A percentile compares a stretch with the other conserved stretches of the same genome.
Evolutionary conservation across 2,329 filamentous ascomycete species (phyloP).

Genomic region (Colletotrichum destructivum): DNA sequence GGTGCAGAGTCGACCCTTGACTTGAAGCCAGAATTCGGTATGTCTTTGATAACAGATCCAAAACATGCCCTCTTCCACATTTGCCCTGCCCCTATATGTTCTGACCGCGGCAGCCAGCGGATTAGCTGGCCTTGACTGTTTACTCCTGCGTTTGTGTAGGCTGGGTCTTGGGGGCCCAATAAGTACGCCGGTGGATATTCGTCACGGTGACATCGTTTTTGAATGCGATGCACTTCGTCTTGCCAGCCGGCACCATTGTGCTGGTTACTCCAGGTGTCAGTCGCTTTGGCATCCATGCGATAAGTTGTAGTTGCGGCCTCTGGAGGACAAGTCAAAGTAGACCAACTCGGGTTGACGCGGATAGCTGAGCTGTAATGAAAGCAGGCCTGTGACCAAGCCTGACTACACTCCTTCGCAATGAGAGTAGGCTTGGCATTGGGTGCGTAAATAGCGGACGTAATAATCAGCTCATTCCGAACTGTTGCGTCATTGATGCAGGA

Average conservation of each 20-base stretch:
- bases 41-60: neutral
- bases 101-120: neutral
- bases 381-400: neutral
- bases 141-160: neutral
- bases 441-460: neutral
- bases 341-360: neutral
- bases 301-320: neutral
- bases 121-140: neutral
- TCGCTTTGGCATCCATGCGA: neutral
- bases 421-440: neutral
- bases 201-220: neutral
- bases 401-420: neutral
- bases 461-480: neutral
- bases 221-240: neutral
- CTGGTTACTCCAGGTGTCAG: neutral
- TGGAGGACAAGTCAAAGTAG: neutral
- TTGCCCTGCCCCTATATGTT: neutral
- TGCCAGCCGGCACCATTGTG: neutral
- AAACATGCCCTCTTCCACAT: neutral
- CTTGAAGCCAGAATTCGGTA: neutral
- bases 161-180: neutral
- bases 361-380: neutral
- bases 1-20: neutral
- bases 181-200: neutral
- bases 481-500: neutral